Conservation (phyloP, 768 basidiomycete genomes). For the Trametes cingulata region DNA sequence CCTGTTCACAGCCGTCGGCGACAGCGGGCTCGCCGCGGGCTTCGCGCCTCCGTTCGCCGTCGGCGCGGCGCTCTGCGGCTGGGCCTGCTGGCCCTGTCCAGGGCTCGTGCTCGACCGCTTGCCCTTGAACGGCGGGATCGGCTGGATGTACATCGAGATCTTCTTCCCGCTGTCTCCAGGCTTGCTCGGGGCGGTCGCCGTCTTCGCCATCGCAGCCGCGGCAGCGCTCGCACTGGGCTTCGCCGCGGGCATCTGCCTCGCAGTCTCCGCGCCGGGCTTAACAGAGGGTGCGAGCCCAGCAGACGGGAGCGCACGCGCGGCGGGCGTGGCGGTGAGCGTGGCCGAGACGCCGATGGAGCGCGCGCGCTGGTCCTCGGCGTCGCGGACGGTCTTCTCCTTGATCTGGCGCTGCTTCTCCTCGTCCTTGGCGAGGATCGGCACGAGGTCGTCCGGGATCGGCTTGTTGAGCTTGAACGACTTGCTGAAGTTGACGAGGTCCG, state of each 20-base stretch:
- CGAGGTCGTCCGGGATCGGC: slow-evolving; percentile 92
- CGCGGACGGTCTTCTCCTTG: slow-evolving; percentile 70
- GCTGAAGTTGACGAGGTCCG: slow-evolving; percentile 91
- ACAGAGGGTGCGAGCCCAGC: slow-evolving; percentile 26
- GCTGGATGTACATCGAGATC: slow-evolving; percentile 78
- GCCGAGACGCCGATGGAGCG: slow-evolving; percentile 56
- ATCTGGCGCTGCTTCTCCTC: slow-evolving; percentile 87
- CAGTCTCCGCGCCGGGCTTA: slow-evolving; percentile 24
- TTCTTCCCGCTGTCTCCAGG: slow-evolving; percentile 23
- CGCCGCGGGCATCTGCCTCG: slow-evolving; percentile 7
- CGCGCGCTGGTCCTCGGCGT: slow-evolving; percentile 65
- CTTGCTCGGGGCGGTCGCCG: slow-evolving; percentile 22
- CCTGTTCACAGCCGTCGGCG: slow-evolving; percentile 60
- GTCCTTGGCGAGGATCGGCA: slow-evolving; percentile 91
- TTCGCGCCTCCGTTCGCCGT: slow-evolving; percentile 26
- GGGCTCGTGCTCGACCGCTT: slow-evolving; percentile 40
- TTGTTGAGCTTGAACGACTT: slow-evolving; percentile 96
- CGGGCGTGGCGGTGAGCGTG: slow-evolving; percentile 46
- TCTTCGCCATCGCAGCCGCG: slow-evolving; percentile 13
- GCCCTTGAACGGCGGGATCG: slow-evolving; percentile 91
- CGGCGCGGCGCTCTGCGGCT: slow-evolving; percentile 29
- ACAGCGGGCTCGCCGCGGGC: slow-evolving; percentile 41
- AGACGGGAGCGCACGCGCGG: slow-evolving; percentile 30
- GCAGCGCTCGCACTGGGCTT: slow-evolving; percentile 20
- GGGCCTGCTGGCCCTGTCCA: slow-evolving; percentile 36